Evolutionary conservation across 345 rosid species (phyloP).

Genomic region (Theobroma cacao): DNA sequence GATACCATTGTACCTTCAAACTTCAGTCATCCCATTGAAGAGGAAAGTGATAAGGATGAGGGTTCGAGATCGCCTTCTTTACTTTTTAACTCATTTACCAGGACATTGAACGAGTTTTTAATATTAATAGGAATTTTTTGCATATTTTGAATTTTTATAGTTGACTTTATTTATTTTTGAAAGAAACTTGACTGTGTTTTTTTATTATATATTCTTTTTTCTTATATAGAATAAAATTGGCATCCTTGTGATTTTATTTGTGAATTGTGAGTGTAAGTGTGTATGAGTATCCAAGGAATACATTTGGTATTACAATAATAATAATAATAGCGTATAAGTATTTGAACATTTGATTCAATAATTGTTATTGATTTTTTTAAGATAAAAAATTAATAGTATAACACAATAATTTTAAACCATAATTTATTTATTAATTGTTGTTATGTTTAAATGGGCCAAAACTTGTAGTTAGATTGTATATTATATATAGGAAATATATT

Average conservation of each 20-base stretch:
- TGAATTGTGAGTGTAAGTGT: background rate
- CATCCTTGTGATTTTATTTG: background rate
- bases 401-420: no score
- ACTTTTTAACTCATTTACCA: conserved; percentile 1
- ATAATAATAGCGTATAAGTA: no score
- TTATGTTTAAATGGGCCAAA: no score
- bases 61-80: conserved; percentile 36
- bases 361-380: no score
- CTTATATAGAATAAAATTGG: background rate
- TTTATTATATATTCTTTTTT: background rate
- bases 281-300: background rate
- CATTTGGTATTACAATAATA: background rate
- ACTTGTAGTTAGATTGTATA: no score
- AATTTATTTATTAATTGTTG: no score
- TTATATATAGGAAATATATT: no score
- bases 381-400: no score
- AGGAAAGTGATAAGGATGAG: conserved; percentile 29
- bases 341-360: no score
- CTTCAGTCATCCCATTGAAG: conserved; percentile 58
- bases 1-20: conserved; percentile 70
- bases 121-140: conserved; percentile 26
- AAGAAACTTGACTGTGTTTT: no score
- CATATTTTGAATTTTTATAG: conserved; percentile 13
- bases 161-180: no score
- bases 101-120: conserved; percentile 21